Base-by-base conservation (phyloP, 225 moss, liverwort and hornwort species). In the Anthoceros angustus region DNA sequence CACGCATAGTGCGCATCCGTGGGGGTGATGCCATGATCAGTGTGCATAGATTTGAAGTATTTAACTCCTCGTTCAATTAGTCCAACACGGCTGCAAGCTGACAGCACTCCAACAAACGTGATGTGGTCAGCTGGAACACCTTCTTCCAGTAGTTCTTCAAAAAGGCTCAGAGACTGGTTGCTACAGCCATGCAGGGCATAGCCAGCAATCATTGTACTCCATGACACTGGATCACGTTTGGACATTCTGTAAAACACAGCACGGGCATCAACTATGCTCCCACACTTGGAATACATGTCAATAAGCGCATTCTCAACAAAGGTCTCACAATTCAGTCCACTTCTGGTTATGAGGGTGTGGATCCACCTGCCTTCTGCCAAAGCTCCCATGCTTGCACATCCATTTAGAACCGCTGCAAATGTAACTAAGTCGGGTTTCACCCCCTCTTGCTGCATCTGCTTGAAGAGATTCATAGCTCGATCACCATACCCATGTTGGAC, bases 81-180 rank as follows among this genome's bases (percentile, higher is more conserved):
- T 12, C 63, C 63, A n/a, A 38, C 70, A 63, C 63, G 70, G 41
- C 70, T 70, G 38, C 70, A 70, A 7, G 70, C 70, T 60, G 69
- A 69, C 26, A 69, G 40, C 10, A 69, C 41, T 55, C 55, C 55
- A 20, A 55, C n/a, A 55, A 55, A 55, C 18, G 15, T 55, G 6
- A 55, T 55, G 55, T 23, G 18, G 23, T 55, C 55, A 55, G 18
- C 23, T 23, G 8, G 55, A 8, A 55, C 55, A 15, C 55, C 55
- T 15, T 55, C 23, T n/a, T 55, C 8, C 14, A 55, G 23, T 23
- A 55, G 18, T 18, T 18, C 23, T 15, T 15, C 14, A 55, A 55
- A 55, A 18, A 55, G 55, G 55, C 4, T n/a, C 7, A 55, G 55
- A 55, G 55, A 55, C 8, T 55, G 42, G 32, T 26, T 43, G 43